A percentile compares a stretch with the other conserved stretches of the same genome.
Conservation (phyloP, 148 eudicot species). For the Tetragonia tetragonoides region DNA sequence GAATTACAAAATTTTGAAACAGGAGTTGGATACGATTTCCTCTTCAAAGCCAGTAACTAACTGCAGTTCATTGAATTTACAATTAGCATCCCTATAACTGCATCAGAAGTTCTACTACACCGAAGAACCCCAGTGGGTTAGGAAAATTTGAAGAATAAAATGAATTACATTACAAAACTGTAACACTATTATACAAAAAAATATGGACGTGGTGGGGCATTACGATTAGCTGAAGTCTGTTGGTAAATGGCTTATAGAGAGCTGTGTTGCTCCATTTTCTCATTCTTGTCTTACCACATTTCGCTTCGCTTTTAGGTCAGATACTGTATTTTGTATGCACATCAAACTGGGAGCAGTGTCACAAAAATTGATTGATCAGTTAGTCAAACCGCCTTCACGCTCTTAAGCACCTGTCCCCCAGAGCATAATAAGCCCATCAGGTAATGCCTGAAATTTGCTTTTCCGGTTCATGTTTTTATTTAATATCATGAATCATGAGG, state of each 20-base stretch:
- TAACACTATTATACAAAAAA: constrained; percentile 39
- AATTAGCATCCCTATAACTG: constrained; percentile 31
- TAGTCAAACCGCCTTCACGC: constrained; percentile 59
- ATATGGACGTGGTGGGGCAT: constrained; percentile 19
- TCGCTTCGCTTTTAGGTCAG: constrained; percentile 13
- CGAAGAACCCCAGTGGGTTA: constrained; percentile 13
- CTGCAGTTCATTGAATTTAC: constrained; percentile 14
- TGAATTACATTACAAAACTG: constrained; percentile 49
- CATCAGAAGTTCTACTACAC: constrained; percentile 13
- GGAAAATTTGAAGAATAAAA: constrained; percentile 16
- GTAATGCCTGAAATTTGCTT: constrained; percentile 40
- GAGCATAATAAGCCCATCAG: constrained; percentile 61
- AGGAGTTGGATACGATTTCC: constrained; percentile 5
- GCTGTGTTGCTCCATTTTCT: constrained; percentile 11
- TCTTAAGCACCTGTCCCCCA: constrained; percentile 64
- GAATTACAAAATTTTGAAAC: neutral
- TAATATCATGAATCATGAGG: constrained; percentile 74
- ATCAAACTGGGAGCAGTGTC: constrained; percentile 7
- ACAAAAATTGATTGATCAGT: constrained; percentile 27
- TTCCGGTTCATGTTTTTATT: constrained; percentile 37
- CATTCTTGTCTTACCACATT: constrained; percentile 25
- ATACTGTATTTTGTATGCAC: constrained; percentile 29
- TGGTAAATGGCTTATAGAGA: constrained; percentile 11
- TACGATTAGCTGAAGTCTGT: constrained; percentile 21
- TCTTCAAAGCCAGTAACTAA: constrained; percentile 10